These are phyloP conservation scores for Geotrichum bryndzae DNA, from an alignment of 1,139 yeast species.

Conservation along the genomic window DNA sequence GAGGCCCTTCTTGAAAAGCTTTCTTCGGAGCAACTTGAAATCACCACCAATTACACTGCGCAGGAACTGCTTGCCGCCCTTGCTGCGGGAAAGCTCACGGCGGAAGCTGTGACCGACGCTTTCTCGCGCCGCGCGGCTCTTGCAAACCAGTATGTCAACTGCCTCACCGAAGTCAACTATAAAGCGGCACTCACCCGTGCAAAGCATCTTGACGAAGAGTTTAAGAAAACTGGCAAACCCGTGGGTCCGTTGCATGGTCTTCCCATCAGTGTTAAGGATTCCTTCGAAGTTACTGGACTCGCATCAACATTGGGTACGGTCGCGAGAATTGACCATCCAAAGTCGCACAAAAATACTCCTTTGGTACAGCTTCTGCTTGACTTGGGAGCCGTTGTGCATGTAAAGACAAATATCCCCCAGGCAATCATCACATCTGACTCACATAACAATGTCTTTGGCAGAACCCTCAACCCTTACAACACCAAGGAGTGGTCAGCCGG, in stretches of 20 bases:
- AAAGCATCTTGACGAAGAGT: slow-evolving; percentile 37
- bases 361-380: slow-evolving; percentile 41
- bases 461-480: slow-evolving; percentile 46
- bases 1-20: slow-evolving; percentile 18
- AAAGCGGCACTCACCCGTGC: slow-evolving; percentile 38
- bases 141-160: slow-evolving; percentile 32
- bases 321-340: slow-evolving; percentile 26
- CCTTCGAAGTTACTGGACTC: slow-evolving; percentile 41
- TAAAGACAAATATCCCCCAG: slow-evolving; percentile 55
- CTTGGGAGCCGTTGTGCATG: slow-evolving; percentile 51
- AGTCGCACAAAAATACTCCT: slow-evolving; percentile 27
- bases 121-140: slow-evolving; percentile 54
- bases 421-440: slow-evolving; percentile 53
- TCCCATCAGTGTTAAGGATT: slow-evolving; percentile 49
- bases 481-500: slow-evolving; percentile 42
- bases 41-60: slow-evolving; percentile 27
- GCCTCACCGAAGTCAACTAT: slow-evolving; percentile 31
- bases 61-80: slow-evolving; percentile 37
- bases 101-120: slow-evolving; percentile 45
- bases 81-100: slow-evolving; percentile 39
- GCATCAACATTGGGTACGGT: slow-evolving; percentile 41
- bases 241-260: slow-evolving; percentile 49
- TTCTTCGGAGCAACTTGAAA: slow-evolving; percentile 24
- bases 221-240: slow-evolving; percentile 34
- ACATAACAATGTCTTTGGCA: slow-evolving; percentile 43